Evolutionary conservation across 805 yeast species (phyloP), one percentile per base, ranked within the genome.

Genomic region (Yarrowia hollandica): DNA sequence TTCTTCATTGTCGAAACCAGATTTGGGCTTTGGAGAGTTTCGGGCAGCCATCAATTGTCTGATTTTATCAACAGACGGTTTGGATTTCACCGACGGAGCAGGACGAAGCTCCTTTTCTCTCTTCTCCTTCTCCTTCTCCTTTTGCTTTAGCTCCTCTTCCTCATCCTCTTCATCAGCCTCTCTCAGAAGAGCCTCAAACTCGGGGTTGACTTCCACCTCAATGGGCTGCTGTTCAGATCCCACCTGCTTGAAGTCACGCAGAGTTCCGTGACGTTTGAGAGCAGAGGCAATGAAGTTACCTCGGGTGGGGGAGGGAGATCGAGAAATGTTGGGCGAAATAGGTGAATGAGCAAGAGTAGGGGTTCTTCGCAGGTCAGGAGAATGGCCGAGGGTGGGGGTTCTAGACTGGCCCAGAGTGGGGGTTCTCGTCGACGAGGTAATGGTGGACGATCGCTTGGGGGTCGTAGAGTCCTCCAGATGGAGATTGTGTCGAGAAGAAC

Each of bases 211-310:
- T 6, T 39, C 50, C 9, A 39, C 39, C 10, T 55, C 50, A 1
- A 39, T 18, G 9, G 59, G 50, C 14, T n/a, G 44, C 25, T n/a
- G 28, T n/a, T n/a, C n/a, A 5, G 35, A 14, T 11, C 33, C 58
- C 16, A 39, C 31, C 33, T 55, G 59, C 22, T 55, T 41, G 10
- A 55, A 30, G 33, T 55, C 50, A 3, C 39, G 22, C 30, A 41
- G 31, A 16, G 67, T 65, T 3, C 63, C 63, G 41, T 64, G 67
- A 6, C 69, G 54, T 46, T 62, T 65, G 25, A 66, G 62, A n/a
- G 70, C 70, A n/a, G 67, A 64, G 22, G 64, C 66, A 14, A 67
- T 60, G 46, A 67, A 67, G 35, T 65, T 61, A 9, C 67, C 69
- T 34, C 63, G 34, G 6, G 66, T 42, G 8, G 69, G 68, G 34